These are phyloP conservation scores for Clarireedia sp. DNA, from an alignment of 2,329 filamentous ascomycete genomes.

Conservation along the genomic window DNA sequence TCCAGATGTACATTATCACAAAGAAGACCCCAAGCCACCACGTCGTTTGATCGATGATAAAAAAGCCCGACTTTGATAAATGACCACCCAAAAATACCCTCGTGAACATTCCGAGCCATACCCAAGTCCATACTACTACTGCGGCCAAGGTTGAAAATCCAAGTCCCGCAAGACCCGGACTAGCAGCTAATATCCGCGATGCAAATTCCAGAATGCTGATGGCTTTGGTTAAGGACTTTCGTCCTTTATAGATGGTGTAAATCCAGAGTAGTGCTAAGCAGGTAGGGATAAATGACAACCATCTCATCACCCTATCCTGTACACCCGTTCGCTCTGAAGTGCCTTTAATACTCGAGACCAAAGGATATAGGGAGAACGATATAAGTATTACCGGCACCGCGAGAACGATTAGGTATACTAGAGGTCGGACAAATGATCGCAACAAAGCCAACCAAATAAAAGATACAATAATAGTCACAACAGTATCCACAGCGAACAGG, in stretches of 20 bases:
- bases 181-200: slow-evolving; percentile 76
- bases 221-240: slow-evolving; percentile 72
- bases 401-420: slow-evolving; percentile 73
- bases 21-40: slow-evolving; percentile 96
- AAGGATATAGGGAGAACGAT: slow-evolving; percentile 84
- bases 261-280: slow-evolving; percentile 70
- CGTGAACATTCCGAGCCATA: slow-evolving; percentile 95
- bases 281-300: slow-evolving; percentile 70
- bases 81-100: slow-evolving; percentile 90
- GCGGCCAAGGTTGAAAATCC: slow-evolving; percentile 69
- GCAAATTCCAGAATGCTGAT: slow-evolving; percentile 89
- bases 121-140: slow-evolving; percentile 86
- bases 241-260: slow-evolving; percentile 73
- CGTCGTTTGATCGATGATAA: slow-evolving; percentile 77
- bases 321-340: slow-evolving; percentile 63
- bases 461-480: slow-evolving; percentile 83
- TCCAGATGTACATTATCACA: slow-evolving; percentile 93
- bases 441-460: slow-evolving; percentile 84
- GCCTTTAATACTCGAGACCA: slow-evolving; percentile 82
- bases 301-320: slow-evolving; percentile 88
- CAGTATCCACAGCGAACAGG: slow-evolving; percentile 81
- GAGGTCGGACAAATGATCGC: slow-evolving; percentile 76
- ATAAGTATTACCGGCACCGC: slow-evolving; percentile 80
- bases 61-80: slow-evolving; percentile 56
- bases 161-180: slow-evolving; percentile 74